Percentiles rank a stretch among this genome's conserved stretches.
Conservation (phyloP, 148 eudicot genomes). For the Selenicereus undatus region DNA sequence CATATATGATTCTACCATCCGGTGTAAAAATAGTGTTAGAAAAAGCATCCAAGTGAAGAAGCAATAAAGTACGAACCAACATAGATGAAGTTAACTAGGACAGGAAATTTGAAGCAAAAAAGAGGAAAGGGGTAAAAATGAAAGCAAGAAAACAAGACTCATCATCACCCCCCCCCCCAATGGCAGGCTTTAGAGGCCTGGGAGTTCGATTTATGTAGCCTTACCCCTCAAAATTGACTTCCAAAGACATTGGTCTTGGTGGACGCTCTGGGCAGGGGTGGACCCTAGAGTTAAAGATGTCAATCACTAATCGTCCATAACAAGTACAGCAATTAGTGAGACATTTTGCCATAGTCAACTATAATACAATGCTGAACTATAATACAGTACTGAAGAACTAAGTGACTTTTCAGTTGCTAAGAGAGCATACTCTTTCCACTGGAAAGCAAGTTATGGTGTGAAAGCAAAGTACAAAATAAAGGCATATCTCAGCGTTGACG, state of each 20-base stretch:
- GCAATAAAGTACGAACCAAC: not conserved
- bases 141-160: not conserved
- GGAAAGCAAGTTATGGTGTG: not conserved
- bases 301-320: not conserved
- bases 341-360: not conserved
- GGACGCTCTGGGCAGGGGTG: not conserved
- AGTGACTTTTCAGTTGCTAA: not conserved
- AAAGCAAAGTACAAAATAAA: not conserved
- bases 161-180: not conserved
- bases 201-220: not conserved
- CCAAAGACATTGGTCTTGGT: not conserved
- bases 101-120: not conserved
- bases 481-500: too few relatives aligned
- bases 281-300: not conserved
- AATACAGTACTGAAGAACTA: not conserved
- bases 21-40: not conserved
- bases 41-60: not conserved
- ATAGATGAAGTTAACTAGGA: not conserved
- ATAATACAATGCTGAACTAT: not conserved
- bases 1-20: not conserved
- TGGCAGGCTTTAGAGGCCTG: not conserved
- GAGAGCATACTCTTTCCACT: not conserved
- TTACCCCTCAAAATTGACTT: not conserved
- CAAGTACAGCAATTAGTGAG: not conserved
- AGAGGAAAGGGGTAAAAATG: not conserved